Evolutionary conservation across 345 rosid species (phyloP).

Genomic region (Gossypium longicalyx): DNA sequence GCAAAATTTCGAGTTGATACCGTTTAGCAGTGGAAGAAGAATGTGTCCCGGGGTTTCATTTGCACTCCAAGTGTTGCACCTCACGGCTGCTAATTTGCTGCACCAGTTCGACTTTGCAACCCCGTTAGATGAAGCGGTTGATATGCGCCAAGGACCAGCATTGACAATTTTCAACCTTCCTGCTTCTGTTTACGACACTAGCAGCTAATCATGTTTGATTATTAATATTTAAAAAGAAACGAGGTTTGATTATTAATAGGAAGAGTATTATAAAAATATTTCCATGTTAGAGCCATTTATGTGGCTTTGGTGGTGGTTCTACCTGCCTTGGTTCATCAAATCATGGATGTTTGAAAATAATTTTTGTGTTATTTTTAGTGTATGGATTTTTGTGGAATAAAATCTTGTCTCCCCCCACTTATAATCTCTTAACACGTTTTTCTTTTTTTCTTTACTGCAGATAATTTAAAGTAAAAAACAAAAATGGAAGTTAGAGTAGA

Average conservation of each 20-base stretch:
- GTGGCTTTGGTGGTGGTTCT: background rate
- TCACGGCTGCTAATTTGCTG: constrained; percentile 23
- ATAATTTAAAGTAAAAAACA: too few species aligned
- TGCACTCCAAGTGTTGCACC: constrained; percentile 27
- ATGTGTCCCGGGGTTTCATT: constrained; percentile 34
- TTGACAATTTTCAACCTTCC: constrained; percentile 23
- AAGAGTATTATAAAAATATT: background rate
- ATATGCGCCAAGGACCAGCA: constrained; percentile 23
- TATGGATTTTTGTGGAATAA: too few species aligned
- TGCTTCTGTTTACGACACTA: background rate
- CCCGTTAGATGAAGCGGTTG: constrained; percentile 21
- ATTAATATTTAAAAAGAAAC: background rate
- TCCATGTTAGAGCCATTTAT: background rate
- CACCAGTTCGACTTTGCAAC: constrained; percentile 29
- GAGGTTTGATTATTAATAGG: background rate
- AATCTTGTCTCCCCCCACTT: too few species aligned
- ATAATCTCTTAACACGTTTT: too few species aligned
- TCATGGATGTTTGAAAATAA: background rate
- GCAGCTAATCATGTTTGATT: background rate
- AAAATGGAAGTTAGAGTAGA: too few species aligned
- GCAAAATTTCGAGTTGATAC: constrained; percentile 20
- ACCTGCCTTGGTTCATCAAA: background rate
- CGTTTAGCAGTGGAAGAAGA: constrained; percentile 37
- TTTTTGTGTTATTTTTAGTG: too few species aligned
- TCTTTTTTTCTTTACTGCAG: too few species aligned